These are phyloP conservation scores for Lecanicillium sp. DNA, from an alignment of 2,329 filamentous ascomycete species.

Conservation along the genomic window DNA sequence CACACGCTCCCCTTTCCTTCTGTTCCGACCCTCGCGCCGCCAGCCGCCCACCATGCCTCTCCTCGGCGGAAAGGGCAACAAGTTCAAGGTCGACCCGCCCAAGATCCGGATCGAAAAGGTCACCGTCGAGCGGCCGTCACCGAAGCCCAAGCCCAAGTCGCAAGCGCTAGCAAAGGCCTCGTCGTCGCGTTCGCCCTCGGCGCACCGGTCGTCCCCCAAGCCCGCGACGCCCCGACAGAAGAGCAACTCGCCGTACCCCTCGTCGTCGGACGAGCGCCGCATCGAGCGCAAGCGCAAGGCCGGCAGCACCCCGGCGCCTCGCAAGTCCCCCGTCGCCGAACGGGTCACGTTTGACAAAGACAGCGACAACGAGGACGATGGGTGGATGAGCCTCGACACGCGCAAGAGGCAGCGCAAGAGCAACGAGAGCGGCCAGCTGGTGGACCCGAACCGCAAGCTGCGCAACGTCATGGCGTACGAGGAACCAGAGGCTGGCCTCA, in stretches of 20 bases:
- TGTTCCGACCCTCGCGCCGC: neutral
- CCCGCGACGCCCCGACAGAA: constrained; percentile 27
- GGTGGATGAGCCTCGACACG: constrained; percentile 40
- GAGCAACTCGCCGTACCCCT: constrained; percentile 35
- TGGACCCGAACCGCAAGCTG: constrained; percentile 40
- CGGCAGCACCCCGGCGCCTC: constrained; percentile 22
- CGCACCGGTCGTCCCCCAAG: constrained; percentile 33
- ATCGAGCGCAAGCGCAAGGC: constrained; percentile 43
- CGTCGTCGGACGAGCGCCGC: constrained; percentile 29
- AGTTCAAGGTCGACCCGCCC: constrained; percentile 43
- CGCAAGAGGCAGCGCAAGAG: constrained; percentile 41
- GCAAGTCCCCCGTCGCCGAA: constrained; percentile 39
- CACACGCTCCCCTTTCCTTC: neutral
- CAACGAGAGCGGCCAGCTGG: constrained; percentile 29
- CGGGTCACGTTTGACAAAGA: constrained; percentile 43
- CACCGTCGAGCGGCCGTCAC: constrained; percentile 29
- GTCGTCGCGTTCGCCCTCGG: constrained; percentile 24
- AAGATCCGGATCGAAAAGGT: constrained; percentile 47
- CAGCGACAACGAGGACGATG: constrained; percentile 43
- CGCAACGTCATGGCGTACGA: constrained; percentile 39
- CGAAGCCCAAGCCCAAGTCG: constrained; percentile 29
- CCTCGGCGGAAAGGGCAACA: constrained; percentile 35
- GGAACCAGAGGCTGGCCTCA: constrained; percentile 30
- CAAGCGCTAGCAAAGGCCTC: constrained; percentile 20
- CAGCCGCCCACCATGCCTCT: constrained; percentile 19